Percentiles rank a stretch among this genome's conserved stretches.
phyloP scores from a whole-genome alignment of 2,329 filamentous ascomycete genomes.

The Leptoxyphium fumago region DNA sequence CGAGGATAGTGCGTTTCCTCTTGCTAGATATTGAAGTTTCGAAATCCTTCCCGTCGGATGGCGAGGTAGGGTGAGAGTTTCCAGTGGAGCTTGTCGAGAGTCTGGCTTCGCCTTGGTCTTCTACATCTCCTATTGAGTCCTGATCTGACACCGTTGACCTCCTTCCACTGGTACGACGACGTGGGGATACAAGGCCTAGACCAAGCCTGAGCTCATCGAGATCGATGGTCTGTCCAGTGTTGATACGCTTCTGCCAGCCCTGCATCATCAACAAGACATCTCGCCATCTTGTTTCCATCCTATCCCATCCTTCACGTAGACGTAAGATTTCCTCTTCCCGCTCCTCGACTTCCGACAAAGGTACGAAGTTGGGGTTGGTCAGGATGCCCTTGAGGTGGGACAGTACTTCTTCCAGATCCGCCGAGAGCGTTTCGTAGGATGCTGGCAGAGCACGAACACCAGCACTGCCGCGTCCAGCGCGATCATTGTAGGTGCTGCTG shows the following conservation, averaged over 20 bases:
- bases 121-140: slow-evolving; percentile 22
- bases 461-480: slow-evolving; percentile 10
- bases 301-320: slow-evolving; percentile 75
- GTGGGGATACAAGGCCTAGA: slow-evolving; percentile 33
- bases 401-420: slow-evolving; percentile 62
- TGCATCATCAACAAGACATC: slow-evolving; percentile 87
- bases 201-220: slow-evolving; percentile 47
- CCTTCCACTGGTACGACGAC: slow-evolving; percentile 10
- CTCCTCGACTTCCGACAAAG: slow-evolving; percentile 84
- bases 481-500: slow-evolving; percentile 8
- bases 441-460: slow-evolving; percentile 36
- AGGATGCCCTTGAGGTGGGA: slow-evolving; percentile 70
- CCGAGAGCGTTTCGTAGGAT: slow-evolving; percentile 52
- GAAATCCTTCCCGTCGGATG: background rate
- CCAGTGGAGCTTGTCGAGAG: slow-evolving; percentile 5
- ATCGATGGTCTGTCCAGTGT: slow-evolving; percentile 54
- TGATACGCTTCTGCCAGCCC: slow-evolving; percentile 75
- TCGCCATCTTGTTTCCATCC: slow-evolving; percentile 81
- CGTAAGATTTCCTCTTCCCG: slow-evolving; percentile 80
- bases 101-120: background rate
- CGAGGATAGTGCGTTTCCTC: slow-evolving; percentile 16
- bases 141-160: slow-evolving; percentile 29
- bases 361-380: slow-evolving; percentile 91
- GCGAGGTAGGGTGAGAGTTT: background rate
- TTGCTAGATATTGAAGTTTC: slow-evolving; percentile 6